These are phyloP conservation scores for Jackrogersella minutella DNA, from an alignment of 495 filamentous ascomycete genomes.

Conservation along the genomic window DNA sequence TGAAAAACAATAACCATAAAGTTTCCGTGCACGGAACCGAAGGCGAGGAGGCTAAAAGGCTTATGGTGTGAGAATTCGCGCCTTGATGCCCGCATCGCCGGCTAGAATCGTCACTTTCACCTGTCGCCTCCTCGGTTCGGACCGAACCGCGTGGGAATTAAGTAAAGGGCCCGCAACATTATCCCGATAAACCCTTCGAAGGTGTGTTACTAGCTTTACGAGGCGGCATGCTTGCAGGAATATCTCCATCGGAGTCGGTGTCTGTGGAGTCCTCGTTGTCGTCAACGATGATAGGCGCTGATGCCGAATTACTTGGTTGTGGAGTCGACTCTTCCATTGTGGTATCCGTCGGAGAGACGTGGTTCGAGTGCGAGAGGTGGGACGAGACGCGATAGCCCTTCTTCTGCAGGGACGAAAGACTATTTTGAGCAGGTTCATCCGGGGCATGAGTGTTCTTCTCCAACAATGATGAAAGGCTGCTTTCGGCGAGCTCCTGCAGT, in stretches of 20 bases:
- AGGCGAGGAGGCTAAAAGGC: neutral
- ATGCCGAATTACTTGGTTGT: conserved; percentile 28
- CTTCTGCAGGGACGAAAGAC: conserved; percentile 34
- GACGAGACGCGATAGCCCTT: conserved; percentile 44
- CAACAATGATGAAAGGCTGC: no score
- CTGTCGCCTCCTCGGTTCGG: neutral
- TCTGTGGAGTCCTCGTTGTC: conserved; percentile 37
- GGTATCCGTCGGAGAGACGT: conserved; percentile 8
- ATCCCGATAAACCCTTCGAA: conserved; percentile 6
- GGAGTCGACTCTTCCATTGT: conserved; percentile 8
- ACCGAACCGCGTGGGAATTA: neutral
- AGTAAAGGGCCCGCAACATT: neutral
- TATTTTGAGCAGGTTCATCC: conserved; percentile 24
- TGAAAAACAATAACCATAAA: neutral
- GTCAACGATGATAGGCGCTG: conserved; percentile 32
- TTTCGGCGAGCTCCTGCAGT: no score
- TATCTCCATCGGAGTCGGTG: conserved; percentile 50
- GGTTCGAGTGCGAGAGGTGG: conserved; percentile 18
- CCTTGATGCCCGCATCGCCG: neutral
- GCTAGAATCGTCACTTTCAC: neutral
- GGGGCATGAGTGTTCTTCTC: no score
- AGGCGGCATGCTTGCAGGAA: conserved; percentile 52
- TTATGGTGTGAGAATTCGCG: neutral
- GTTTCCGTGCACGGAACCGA: neutral
- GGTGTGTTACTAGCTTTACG: conserved; percentile 7